A percentile compares a stretch with the other conserved stretches of the same genome.
These are phyloP conservation scores for Starmerella etchellsii DNA, from an alignment of 805 yeast genomes.

Conservation along the genomic window DNA sequence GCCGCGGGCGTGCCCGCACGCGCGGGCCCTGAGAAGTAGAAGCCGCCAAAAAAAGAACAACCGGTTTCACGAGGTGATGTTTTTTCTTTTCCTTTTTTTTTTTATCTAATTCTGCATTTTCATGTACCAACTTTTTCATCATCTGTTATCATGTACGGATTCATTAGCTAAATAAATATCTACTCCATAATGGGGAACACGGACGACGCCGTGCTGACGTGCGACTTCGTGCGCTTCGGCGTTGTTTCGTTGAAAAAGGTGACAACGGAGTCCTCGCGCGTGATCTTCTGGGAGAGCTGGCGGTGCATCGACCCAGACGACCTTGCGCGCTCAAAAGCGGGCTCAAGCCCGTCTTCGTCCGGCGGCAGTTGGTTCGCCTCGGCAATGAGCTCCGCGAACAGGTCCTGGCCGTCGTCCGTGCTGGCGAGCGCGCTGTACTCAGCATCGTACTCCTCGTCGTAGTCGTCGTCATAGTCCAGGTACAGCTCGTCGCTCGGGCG, in stretches of 20 bases:
- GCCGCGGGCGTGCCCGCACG: no score
- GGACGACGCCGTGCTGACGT: background rate
- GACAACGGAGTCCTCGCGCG: constrained; percentile 4
- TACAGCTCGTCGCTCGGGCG: no score
- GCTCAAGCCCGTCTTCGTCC: constrained; percentile 22
- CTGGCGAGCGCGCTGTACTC: no score
- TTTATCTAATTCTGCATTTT: background rate
- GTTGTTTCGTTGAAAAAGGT: constrained; percentile 10
- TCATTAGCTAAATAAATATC: no score
- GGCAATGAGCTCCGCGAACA: constrained; percentile 31
- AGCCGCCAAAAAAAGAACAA: no score
- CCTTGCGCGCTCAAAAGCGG: background rate
- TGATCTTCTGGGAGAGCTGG: constrained; percentile 5
- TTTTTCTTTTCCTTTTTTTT: background rate
- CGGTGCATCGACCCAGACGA: constrained; percentile 4
- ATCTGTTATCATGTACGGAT: background rate
- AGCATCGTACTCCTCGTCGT: no score
- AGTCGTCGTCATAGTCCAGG: no score
- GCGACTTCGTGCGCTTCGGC: constrained; percentile 1
- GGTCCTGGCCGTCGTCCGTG: constrained; percentile 22
- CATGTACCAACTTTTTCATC: background rate
- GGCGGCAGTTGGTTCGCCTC: constrained; percentile 41
- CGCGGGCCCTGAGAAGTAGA: no score
- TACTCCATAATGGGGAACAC: constrained; percentile 1
- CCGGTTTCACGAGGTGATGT: background rate